A percentile compares a stretch with the other conserved stretches of the same genome.
Conservation (phyloP, 2,329 filamentous ascomycete genomes). For the Penicillium sp. region DNA sequence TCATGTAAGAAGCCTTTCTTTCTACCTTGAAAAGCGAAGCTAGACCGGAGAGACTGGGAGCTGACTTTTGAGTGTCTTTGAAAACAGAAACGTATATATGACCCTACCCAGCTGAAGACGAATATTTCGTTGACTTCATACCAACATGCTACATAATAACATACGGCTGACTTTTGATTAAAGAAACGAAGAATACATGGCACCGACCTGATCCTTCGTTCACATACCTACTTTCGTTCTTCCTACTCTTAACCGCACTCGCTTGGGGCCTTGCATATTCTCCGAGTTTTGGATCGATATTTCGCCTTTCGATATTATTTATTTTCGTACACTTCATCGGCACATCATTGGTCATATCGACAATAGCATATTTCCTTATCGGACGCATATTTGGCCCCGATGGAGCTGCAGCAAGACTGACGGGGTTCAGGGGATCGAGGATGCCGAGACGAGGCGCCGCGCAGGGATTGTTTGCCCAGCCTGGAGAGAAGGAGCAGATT, state of each 20-base stretch:
- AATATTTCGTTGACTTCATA: not conserved
- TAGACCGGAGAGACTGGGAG: not conserved
- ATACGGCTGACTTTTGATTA: conserved; percentile 12
- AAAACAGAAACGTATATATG: conserved; percentile 12
- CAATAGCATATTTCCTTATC: conserved; percentile 61
- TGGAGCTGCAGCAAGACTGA: conserved; percentile 40
- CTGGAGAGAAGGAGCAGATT: conserved; percentile 54
- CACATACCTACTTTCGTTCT: conserved; percentile 65
- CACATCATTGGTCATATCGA: conserved; percentile 56
- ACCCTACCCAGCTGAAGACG: not conserved
- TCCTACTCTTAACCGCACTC: conserved; percentile 53
- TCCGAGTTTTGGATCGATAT: conserved; percentile 44
- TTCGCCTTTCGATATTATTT: conserved; percentile 47
- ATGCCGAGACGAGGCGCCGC: conserved; percentile 47
- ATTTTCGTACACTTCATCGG: conserved; percentile 59
- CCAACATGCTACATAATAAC: not conserved
- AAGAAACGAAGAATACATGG: conserved; percentile 68
- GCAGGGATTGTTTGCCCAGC: conserved; percentile 57
- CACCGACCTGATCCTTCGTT: conserved; percentile 67
- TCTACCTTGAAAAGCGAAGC: not conserved
- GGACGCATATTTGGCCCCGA: conserved; percentile 59
- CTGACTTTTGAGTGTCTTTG: not conserved
- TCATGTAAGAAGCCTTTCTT: conserved; percentile 48
- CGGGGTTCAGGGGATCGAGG: conserved; percentile 42
- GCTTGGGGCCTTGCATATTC: conserved; percentile 58